Conservation (phyloP, 2,329 filamentous ascomycete species). For the Karstenula rhodostoma region DNA sequence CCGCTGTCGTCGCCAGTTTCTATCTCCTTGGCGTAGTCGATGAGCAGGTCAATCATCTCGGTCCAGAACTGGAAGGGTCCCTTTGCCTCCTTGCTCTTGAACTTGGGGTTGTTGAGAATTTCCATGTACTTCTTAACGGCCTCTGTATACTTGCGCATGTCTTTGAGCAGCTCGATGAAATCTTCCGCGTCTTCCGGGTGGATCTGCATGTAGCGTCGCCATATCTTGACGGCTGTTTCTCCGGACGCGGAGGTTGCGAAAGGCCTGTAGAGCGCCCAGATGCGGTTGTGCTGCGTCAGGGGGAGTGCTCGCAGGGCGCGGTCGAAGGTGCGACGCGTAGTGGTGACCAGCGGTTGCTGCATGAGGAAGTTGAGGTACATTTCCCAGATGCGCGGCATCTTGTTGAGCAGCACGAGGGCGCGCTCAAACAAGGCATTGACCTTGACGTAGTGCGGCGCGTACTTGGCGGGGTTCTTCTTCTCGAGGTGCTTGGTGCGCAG, state of each 20-base stretch:
- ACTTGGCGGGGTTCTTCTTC: constrained; percentile 82
- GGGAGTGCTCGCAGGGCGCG: constrained; percentile 89
- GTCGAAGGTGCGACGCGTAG: constrained; percentile 88
- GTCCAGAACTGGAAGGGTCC: constrained; percentile 97
- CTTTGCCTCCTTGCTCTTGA: constrained; percentile 91
- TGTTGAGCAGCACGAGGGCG: constrained; percentile 91
- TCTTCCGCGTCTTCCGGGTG: constrained; percentile 96
- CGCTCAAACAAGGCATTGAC: constrained; percentile 95
- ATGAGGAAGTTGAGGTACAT: constrained; percentile 93
- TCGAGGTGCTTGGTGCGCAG: constrained; percentile 83
- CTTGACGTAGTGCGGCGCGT: constrained; percentile 84
- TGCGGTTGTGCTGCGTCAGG: constrained; percentile 91
- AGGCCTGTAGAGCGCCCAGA: constrained; percentile 90
- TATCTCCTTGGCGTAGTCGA: constrained; percentile 87
- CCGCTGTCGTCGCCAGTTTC: constrained; percentile 81
- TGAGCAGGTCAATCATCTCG: constrained; percentile 94
- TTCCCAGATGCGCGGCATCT: constrained; percentile 99
- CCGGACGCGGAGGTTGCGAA: constrained; percentile 93
- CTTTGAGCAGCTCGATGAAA: constrained; percentile 86
- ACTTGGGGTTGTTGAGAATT: constrained; percentile 87
- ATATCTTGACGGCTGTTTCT: constrained; percentile 89
- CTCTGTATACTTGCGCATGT: constrained; percentile 86
- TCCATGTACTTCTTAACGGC: constrained; percentile 91
- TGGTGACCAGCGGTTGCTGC: constrained; percentile 89
- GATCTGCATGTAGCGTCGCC: constrained; percentile 95